phyloP scores from a whole-genome alignment of 2,329 filamentous ascomycete genomes.

The Pseudopyricularia cyperi region DNA sequence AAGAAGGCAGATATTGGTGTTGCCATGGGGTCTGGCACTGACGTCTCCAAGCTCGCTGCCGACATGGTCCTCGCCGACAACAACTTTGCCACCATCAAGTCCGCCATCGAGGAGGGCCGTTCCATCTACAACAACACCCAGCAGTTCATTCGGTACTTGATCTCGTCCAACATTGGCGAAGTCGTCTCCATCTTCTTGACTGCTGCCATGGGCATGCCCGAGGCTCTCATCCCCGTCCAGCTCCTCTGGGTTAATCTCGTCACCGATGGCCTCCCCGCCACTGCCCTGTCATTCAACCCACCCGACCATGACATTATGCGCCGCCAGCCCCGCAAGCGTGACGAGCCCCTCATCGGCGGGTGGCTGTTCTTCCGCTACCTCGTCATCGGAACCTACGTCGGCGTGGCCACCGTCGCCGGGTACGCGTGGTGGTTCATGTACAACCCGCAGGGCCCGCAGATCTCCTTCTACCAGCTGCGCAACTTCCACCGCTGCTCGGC shows the following conservation, averaged over 20 bases:
- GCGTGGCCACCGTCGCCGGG: conserved; percentile 84
- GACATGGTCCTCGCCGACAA: conserved; percentile 98
- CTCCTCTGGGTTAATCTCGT: conserved; percentile 98
- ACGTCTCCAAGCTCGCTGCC: conserved; percentile 89
- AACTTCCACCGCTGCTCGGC: conserved; percentile 90
- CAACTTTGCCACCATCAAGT: conserved; percentile 96
- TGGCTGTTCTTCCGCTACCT: conserved; percentile 98
- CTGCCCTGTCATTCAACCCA: conserved; percentile 93
- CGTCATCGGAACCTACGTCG: conserved; percentile 90
- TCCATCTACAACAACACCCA: conserved; percentile 99
- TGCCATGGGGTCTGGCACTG: conserved; percentile 95
- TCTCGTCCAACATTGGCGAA: conserved; percentile 97
- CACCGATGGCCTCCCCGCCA: conserved; percentile 91
- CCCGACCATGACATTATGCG: conserved; percentile 98
- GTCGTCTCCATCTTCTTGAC: conserved; percentile 98
- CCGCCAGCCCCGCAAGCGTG: conserved; percentile 77
- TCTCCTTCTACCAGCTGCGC: conserved; percentile 75
- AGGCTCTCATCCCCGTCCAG: conserved; percentile 92
- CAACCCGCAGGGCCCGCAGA: conserved; percentile 79
- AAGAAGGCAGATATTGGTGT: conserved; percentile 99
- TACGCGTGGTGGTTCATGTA: conserved; percentile 99
- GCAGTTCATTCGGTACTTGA: conserved; percentile 97
- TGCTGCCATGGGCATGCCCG: conserved; percentile 90
- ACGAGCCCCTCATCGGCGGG: conserved; percentile 82
- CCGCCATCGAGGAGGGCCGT: conserved; percentile 90